Percentiles rank a stretch among this genome's conserved stretches.
These are phyloP conservation scores for Colletotrichum gloeosporioides DNA, from an alignment of 2,329 filamentous ascomycete species.

Conservation along the genomic window DNA sequence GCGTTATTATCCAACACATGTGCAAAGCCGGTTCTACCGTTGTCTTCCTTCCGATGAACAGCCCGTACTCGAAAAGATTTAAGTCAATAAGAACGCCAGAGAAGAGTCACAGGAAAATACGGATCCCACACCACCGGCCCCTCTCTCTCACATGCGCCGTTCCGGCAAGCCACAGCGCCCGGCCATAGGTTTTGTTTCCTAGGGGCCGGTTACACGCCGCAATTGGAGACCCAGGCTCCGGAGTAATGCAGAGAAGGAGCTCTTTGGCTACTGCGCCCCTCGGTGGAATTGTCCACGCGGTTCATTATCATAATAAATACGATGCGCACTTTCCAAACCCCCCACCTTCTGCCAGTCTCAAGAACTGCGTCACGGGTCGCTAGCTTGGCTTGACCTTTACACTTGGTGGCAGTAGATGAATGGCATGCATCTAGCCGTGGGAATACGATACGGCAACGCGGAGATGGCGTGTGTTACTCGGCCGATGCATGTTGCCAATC, in stretches of 20 bases:
- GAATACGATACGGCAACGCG: neutral
- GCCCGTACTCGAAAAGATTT: neutral
- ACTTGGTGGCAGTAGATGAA: neutral
- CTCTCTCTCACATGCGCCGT: neutral
- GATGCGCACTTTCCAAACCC: neutral
- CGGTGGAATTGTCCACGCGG: neutral
- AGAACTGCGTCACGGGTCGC: neutral
- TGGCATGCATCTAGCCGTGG: neutral
- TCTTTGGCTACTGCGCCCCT: neutral
- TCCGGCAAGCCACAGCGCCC: neutral
- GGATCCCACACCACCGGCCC: neutral
- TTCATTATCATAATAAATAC: neutral
- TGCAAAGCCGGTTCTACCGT: neutral
- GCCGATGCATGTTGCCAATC: neutral
- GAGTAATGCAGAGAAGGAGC: neutral
- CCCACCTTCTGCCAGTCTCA: neutral
- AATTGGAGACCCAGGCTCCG: neutral
- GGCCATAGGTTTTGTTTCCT: neutral
- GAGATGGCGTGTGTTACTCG: neutral
- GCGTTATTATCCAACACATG: neutral
- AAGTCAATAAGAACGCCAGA: neutral
- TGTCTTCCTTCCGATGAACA: neutral
- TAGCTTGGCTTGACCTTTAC: neutral
- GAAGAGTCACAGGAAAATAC: neutral
- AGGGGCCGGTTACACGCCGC: neutral